Base-by-base conservation (phyloP, 352 stramenopile genomes). In the Globisporangium echinulatum region DNA sequence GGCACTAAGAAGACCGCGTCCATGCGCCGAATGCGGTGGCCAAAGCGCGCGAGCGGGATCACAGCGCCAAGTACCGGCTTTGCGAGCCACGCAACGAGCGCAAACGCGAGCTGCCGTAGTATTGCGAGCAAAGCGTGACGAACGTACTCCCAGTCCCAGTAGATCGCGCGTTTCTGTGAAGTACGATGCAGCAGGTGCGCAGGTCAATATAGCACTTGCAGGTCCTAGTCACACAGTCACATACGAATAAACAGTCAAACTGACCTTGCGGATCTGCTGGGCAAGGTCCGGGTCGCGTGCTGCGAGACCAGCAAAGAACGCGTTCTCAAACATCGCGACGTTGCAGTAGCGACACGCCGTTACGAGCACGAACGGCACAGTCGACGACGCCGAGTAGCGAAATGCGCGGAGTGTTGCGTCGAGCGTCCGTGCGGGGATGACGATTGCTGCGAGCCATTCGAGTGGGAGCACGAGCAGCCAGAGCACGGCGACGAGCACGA, bases 81-180 rank as follows among this genome's bases (percentile, higher is more conserved):
- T 17, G 79, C 69, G 8, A 83, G 15, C 40, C 84, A 46, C 15
- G 68, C 71, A 13, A 90, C 62, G 15, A 90, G 61, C 0, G 75
- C 81, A 43, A 90, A 88, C 25, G 59, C 66, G 6, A 72, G 64
- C 33, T 90, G 81, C 0, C 73, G 74, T 11, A 77, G 57, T 39
- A 68, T 70, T 25, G 82, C 77, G n/a, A 71, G 54, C 49, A 76
- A 50, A 5, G 81, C 52, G 55, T 90, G 81, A 38, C 62, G 64
- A 11, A 82, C 65, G 59, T 90, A 88, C 64, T 90, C 81, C 78
- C 69, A 78, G 54, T 90, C 81, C 81, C 78, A 90, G 57, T 82
- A 86, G 54, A 88, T 77, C 4, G 77, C 74, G 55, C 78, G 75
- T 76, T 75, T 76, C 66, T n/a, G 43, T 49, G 43, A 13, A n/a